Base-by-base conservation (phyloP, 139 green algal species). In the Chlamydomonas sphaeroides region DNA sequence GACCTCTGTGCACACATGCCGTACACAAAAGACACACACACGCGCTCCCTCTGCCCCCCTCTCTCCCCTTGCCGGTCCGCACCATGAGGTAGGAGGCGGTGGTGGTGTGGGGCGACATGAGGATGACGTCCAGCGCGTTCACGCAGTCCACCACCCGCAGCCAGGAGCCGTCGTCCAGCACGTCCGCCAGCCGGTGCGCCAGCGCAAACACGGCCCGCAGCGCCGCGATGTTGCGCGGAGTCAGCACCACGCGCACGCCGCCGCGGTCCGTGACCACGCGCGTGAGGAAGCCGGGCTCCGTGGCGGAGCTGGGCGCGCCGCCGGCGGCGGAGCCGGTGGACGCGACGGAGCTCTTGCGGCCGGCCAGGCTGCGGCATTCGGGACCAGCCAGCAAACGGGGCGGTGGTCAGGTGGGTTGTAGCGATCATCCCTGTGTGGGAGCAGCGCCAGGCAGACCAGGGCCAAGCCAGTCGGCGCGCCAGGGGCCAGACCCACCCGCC, bases 181-280 rank as follows among this genome's bases (percentile, higher is more conserved):
- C 41, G 59, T 88, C 87, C 5, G 69, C 69, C 78, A 90, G 78
- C 15, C 67, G 42, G 33, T 84, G 78, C 14, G 79, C 78, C 35
- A 83, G 32, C 35, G 95, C 95, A 89, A 98, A 98, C 63, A 98
- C 85, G 6, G 94, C 94, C 32, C 91, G 90, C 86, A 98, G 89
- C 39, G 73, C 83, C 8, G 78, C 92, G 32, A 98, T 87, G 56
- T 98, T 98, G 68, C 95, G 95, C 18, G 91, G 69, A 1, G 81
- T 93, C 45, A 98, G 88, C 7, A 93, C 83, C 26, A 73, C 85
- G 33, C 72, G 72, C 72, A 80, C 56, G 56, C 56, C 56, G 15
- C 56, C 56, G 25, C 62, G 63, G 11, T 72, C 62, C 33, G 49
- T 26, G 26, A 83, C 63, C 23, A 80, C 28, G 72, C 48, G 56